Conservation (phyloP, 129 eudicot genomes). For the Solidago caesia region DNA sequence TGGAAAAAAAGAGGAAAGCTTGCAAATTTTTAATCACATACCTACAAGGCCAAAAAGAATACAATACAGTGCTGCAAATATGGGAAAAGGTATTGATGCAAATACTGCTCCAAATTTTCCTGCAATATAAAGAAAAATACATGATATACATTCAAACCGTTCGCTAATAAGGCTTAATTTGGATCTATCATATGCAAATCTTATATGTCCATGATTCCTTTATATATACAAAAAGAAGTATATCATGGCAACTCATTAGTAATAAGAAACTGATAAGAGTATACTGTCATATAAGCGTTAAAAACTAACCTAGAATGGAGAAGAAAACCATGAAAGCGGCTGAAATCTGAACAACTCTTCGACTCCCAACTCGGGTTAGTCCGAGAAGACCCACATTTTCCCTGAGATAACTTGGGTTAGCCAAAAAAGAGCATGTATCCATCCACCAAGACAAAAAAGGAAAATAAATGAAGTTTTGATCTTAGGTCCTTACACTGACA, state of each 20-base stretch:
- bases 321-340: slow-evolving; percentile 95
- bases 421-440: not conserved
- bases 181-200: slow-evolving; percentile 4
- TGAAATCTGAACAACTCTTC: slow-evolving; percentile 87
- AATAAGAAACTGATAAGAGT: not conserved
- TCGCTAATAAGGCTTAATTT: not conserved
- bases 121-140: slow-evolving; percentile 32
- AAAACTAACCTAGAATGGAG: slow-evolving; percentile 65
- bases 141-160: not conserved
- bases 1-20: not conserved
- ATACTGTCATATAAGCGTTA: not conserved
- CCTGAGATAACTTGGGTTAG: slow-evolving; percentile 38
- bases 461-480: not conserved
- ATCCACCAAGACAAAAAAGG: not conserved
- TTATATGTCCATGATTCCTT: not conserved
- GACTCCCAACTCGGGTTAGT: slow-evolving; percentile 86
- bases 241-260: not conserved
- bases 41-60: slow-evolving; percentile 97
- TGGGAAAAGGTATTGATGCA: slow-evolving; percentile 95
- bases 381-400: slow-evolving; percentile 96
- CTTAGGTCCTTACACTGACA: slow-evolving; percentile 76
- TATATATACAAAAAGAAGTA: not conserved
- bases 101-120: slow-evolving; percentile 99
- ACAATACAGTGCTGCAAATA: slow-evolving; percentile 90
- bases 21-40: slow-evolving; percentile 32